Conservation (phyloP, 306 rosid genomes). For the Medicago truncatula region DNA sequence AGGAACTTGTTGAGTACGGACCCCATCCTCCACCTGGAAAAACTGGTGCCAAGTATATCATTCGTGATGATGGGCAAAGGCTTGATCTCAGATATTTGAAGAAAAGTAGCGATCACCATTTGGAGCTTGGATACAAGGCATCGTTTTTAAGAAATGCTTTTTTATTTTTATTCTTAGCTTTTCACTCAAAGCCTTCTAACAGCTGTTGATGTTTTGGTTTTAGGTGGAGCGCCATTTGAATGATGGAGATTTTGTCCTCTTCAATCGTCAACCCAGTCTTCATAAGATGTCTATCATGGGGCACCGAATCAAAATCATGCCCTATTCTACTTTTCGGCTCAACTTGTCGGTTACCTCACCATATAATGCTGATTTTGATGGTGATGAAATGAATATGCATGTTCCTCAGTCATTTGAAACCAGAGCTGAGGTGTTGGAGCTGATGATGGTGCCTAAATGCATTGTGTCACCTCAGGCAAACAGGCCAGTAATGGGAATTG, state of each 20-base stretch:
- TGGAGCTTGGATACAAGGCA: conserved; percentile 99
- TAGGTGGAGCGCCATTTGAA: conserved; percentile 99
- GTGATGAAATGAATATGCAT: conserved; percentile 99
- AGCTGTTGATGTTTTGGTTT: conserved; percentile 41
- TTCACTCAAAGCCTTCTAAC: conserved; percentile 26
- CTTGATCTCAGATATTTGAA: conserved; percentile 96
- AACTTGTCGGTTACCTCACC: conserved; percentile 96
- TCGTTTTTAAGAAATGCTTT: conserved; percentile 6
- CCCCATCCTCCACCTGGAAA: conserved; percentile 99
- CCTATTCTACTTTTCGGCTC: conserved; percentile 93
- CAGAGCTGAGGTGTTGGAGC: conserved; percentile 98
- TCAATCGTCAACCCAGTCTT: conserved; percentile 99
- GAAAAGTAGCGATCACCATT: conserved; percentile 98
- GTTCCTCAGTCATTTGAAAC: conserved; percentile 99
- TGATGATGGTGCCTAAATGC: conserved; percentile 99
- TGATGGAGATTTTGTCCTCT: conserved; percentile 96
- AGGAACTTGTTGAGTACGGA: conserved; percentile 97
- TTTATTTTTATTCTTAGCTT: background rate
- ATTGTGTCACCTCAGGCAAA: conserved; percentile 96
- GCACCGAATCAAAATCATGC: conserved; percentile 98
- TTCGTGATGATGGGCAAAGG: conserved; percentile 98
- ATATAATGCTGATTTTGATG: conserved; percentile 98
- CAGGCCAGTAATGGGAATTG: conserved; percentile 99
- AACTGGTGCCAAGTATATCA: conserved; percentile 99
- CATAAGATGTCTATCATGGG: conserved; percentile 99